Percentiles rank a stretch among this genome's conserved stretches.
Evolutionary conservation across 2,329 filamentous ascomycete species (phyloP).

Genomic region (Pleoardoris graminearum): DNA sequence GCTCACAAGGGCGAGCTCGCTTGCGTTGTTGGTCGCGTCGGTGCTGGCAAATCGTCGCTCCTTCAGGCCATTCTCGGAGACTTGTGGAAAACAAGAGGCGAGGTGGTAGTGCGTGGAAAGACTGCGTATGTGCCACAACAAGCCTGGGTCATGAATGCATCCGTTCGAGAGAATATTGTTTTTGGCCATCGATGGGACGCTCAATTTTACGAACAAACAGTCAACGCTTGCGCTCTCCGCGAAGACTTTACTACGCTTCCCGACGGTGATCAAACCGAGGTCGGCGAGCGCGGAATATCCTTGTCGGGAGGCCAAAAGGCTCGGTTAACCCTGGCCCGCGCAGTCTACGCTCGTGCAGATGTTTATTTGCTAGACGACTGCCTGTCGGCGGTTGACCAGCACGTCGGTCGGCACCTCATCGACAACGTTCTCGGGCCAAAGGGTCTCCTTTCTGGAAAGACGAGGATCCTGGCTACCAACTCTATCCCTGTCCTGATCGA

Average conservation of each 20-base stretch:
- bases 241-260: conserved; percentile 92
- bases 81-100: conserved; percentile 83
- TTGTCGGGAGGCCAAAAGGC: conserved; percentile 96
- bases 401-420: conserved; percentile 93
- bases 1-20: conserved; percentile 91
- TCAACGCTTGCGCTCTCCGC: conserved; percentile 85
- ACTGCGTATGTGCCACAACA: conserved; percentile 92
- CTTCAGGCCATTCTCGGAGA: conserved; percentile 88
- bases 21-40: conserved; percentile 93
- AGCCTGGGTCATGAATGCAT: conserved; percentile 97
- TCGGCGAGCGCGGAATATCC: conserved; percentile 95
- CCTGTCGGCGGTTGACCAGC: conserved; percentile 95
- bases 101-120: conserved; percentile 78
- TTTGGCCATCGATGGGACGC: conserved; percentile 95
- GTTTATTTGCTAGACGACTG: conserved; percentile 94
- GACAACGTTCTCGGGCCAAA: conserved; percentile 87
- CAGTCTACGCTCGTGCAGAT: conserved; percentile 95
- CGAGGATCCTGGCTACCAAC: conserved; percentile 91
- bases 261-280: conserved; percentile 94
- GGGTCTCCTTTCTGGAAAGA: conserved; percentile 82
- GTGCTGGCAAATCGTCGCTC: conserved; percentile 90
- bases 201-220: conserved; percentile 88
- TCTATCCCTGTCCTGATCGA: conserved; percentile 88
- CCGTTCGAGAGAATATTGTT: conserved; percentile 93
- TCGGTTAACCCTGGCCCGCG: conserved; percentile 84